Base-by-base conservation (phyloP, 306 rosid species). In the Rosa multiflora region DNA sequence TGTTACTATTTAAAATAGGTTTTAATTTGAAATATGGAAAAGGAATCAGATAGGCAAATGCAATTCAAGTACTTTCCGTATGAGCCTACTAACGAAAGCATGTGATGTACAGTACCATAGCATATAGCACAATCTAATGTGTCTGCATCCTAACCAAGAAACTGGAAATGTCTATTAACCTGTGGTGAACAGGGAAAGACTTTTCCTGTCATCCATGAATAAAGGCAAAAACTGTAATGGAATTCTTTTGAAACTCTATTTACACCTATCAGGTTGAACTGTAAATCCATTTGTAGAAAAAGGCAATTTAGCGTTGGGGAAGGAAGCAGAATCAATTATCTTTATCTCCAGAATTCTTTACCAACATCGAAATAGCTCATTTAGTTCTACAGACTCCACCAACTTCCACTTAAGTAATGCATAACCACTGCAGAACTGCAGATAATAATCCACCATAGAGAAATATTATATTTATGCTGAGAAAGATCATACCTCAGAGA, bases 401-500 rank as follows among this genome's bases (percentile, higher is more conserved):
- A 63, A 6, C 52, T 68, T 62, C 7, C 9, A 1, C 5, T 62
- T 13, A 62, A 62, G 15, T 55, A 63, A 42, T n/a, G 48, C 21
- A 76, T 47, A 66, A 0, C 42, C 44, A 7, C 44, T 37, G 10
- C 44, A 64, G 21, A 75, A 32, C 20, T 66, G 6, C 59, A 49
- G 52, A n/a, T 35, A 43, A 67, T 5, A 52, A 69, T 11, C 51
- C 32, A 37, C 23, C 37, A 47, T 12, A 4, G 23, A 13, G 2
- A 35, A 52, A 32, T 40, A 75, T n/a, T 23, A 49, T 12, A 21
- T 43, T 32, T 8, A 23, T 3, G 7, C 62, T 53, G 37, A 53
- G 44, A 26, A 44, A 43, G 48, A 56, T n/a, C 59, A n/a, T 86
- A 90, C 97, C 97, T 92, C 95, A 51, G 95, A 66, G 85, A 92